Conservation (phyloP, 306 rosid genomes). For the Sechiopsis laciniata region DNA sequence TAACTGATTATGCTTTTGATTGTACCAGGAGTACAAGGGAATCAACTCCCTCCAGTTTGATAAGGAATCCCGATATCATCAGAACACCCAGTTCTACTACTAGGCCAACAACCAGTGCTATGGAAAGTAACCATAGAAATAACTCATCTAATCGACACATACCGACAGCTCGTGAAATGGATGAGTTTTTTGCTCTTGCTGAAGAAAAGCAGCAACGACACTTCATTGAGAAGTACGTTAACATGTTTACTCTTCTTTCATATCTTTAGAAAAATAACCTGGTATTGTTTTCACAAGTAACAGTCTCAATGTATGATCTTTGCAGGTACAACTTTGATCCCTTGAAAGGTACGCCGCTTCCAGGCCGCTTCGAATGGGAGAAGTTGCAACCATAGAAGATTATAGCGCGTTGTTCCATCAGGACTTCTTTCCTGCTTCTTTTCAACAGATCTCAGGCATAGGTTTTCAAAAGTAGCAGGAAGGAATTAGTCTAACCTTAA, state of each 20-base stretch:
- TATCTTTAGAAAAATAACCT: not conserved
- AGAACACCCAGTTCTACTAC: conserved; percentile 80
- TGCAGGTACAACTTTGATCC: conserved; percentile 96
- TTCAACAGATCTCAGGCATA: conserved; percentile 29
- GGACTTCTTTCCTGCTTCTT: conserved; percentile 38
- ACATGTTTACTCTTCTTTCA: not conserved
- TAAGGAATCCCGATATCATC: conserved; percentile 36
- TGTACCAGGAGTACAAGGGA: conserved; percentile 76
- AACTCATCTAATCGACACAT: conserved; percentile 48
- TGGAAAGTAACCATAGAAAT: conserved; percentile 41
- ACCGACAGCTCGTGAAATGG: conserved; percentile 69
- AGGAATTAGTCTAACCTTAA: conserved; percentile 56
- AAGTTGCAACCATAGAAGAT: conserved; percentile 47
- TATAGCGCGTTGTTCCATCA: conserved; percentile 34
- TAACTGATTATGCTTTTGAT: conserved; percentile 19
- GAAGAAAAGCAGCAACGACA: conserved; percentile 63
- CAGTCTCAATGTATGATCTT: conserved; percentile 22
- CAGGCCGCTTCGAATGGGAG: conserved; percentile 82
- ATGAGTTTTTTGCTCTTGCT: conserved; percentile 67
- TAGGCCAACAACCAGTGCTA: conserved; percentile 50
- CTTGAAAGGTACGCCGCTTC: conserved; percentile 68
- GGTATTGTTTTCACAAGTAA: not conserved
- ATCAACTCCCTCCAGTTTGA: conserved; percentile 54
- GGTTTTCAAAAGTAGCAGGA: conserved; percentile 47
- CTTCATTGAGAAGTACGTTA: conserved; percentile 70